These are phyloP conservation scores for Talaromyces sp. DNA, from an alignment of 2,329 filamentous ascomycete species.

Conservation along the genomic window DNA sequence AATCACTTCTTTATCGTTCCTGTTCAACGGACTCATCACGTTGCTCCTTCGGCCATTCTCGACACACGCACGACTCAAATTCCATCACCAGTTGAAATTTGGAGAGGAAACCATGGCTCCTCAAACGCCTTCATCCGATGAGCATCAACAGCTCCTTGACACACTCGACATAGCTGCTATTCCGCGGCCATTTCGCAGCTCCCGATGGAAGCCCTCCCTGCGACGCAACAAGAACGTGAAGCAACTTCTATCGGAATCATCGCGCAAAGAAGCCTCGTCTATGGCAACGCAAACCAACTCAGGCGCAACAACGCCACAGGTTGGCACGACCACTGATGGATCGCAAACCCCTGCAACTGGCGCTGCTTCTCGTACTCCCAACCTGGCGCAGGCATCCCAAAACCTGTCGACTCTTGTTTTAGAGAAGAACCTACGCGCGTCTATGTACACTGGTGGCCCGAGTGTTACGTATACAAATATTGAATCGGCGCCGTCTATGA, in stretches of 20 bases:
- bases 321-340: conserved; percentile 34
- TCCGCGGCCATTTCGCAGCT: conserved; percentile 84
- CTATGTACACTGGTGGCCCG: conserved; percentile 48
- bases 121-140: conserved; percentile 66
- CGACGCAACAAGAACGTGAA: conserved; percentile 99
- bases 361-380: conserved; percentile 46
- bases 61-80: neutral
- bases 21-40: neutral
- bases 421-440: conserved; percentile 62
- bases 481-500: conserved; percentile 83
- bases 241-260: conserved; percentile 84
- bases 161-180: conserved; percentile 83
- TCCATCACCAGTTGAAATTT: neutral
- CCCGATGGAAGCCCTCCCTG: conserved; percentile 84
- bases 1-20: no score
- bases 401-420: conserved; percentile 82
- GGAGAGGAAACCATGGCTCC: conserved; percentile 43
- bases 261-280: conserved; percentile 82
- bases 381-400: conserved; percentile 83
- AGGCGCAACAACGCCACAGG: conserved; percentile 65
- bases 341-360: conserved; percentile 43
- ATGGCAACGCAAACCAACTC: conserved; percentile 78
- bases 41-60: neutral
- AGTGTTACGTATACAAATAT: conserved; percentile 92
- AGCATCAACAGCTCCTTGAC: conserved; percentile 83